A percentile compares a stretch with the other conserved stretches of the same genome.
Evolutionary conservation across 306 rosid genomes (phyloP).

Genomic region (Sphenostylis stenocarpa): DNA sequence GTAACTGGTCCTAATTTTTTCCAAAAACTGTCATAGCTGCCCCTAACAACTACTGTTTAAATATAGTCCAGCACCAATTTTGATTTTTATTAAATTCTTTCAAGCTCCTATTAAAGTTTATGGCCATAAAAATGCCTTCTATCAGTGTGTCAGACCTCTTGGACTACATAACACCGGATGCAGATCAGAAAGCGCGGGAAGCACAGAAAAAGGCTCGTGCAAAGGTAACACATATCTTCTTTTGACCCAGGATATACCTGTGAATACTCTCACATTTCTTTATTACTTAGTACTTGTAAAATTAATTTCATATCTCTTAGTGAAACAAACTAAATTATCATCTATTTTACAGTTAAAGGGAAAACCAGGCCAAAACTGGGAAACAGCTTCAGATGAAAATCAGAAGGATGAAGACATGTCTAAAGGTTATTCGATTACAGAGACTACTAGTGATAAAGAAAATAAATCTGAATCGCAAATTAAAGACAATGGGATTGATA

Average conservation of each 20-base stretch:
- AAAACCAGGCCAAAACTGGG: slow-evolving; percentile 71
- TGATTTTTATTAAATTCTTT: neutral
- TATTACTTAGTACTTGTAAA: neutral
- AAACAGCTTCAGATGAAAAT: slow-evolving; percentile 59
- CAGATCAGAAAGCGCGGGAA: slow-evolving; percentile 88
- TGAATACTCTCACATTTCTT: neutral
- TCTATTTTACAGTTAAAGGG: slow-evolving; percentile 70
- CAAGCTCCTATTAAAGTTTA: neutral
- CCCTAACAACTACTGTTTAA: neutral
- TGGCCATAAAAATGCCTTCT: slow-evolving; percentile 24
- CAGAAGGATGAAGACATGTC: slow-evolving; percentile 62
- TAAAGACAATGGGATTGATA: slow-evolving; percentile 50
- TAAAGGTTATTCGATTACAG: slow-evolving; percentile 43
- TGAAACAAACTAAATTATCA: slow-evolving; percentile 28
- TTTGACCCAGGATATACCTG: neutral
- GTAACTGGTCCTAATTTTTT: neutral
- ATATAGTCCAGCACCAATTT: neutral
- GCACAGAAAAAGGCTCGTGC: slow-evolving; percentile 92
- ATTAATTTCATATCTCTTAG: neutral
- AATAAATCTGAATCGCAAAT: slow-evolving; percentile 61
- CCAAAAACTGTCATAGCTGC: neutral
- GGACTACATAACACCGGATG: slow-evolving; percentile 95
- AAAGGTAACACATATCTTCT: slow-evolving; percentile 58
- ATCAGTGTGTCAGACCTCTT: slow-evolving; percentile 95
- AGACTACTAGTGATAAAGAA: slow-evolving; percentile 83